Percentiles rank a stretch among this genome's conserved stretches.
phyloP scores from a whole-genome alignment of 192 early-diverging fungal genomes.

The Paraglomus occultum region DNA sequence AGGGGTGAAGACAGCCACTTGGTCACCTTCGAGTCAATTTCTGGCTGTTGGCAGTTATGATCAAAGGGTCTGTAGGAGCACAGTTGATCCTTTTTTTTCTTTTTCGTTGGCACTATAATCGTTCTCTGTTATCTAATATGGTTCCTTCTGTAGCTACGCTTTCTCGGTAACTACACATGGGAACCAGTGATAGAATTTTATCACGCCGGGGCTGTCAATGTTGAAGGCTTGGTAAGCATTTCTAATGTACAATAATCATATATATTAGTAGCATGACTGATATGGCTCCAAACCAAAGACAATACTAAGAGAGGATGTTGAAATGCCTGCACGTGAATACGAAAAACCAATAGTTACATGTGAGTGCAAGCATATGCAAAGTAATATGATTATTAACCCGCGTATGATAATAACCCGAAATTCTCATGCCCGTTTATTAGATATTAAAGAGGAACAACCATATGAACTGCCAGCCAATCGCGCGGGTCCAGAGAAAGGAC shows the following conservation, averaged over 20 bases:
- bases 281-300: neutral
- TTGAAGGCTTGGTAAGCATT: slow-evolving; percentile 31
- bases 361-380: neutral
- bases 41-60: slow-evolving; percentile 87
- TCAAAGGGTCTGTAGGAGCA: slow-evolving; percentile 58
- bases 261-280: too few species aligned
- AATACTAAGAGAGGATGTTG: slow-evolving; percentile 5
- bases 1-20: slow-evolving; percentile 71
- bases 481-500: slow-evolving; percentile 66
- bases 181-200: slow-evolving; percentile 59
- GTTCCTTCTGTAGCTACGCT: slow-evolving; percentile 47
- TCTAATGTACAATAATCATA: slow-evolving; percentile 10
- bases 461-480: slow-evolving; percentile 49
- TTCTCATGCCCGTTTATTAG: slow-evolving; percentile 34
- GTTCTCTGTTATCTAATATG: slow-evolving; percentile 1
- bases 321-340: neutral
- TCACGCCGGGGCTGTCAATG: slow-evolving; percentile 49
- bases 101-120: neutral
- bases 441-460: slow-evolving; percentile 55
- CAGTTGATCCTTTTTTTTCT: slow-evolving; percentile 11
- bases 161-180: slow-evolving; percentile 75
- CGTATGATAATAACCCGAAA: neutral
- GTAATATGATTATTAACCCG: neutral
- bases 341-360: neutral
- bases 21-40: slow-evolving; percentile 76